Evolutionary conservation across 192 early-diverging fungal species (phyloP).

Genomic region (Backusella liffmaniae): DNA sequence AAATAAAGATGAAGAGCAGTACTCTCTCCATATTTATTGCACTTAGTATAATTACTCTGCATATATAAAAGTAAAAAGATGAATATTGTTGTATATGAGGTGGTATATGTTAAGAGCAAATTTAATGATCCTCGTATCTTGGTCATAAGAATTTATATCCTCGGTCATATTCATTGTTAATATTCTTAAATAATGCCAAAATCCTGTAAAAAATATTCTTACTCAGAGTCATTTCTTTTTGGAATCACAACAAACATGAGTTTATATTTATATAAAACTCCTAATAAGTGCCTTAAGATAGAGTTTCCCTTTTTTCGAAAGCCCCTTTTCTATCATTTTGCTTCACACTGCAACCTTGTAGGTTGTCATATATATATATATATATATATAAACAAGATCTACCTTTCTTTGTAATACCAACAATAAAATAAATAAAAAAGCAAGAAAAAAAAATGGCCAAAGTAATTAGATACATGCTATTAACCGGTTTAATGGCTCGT

Average conservation of each 20-base stretch:
- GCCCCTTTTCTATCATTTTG: not conserved
- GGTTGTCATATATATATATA: not conserved
- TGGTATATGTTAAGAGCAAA: not conserved
- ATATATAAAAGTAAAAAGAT: too few species aligned
- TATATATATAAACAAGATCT: not conserved
- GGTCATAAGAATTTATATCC: not conserved
- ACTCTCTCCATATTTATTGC: not conserved
- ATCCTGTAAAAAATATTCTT: not conserved
- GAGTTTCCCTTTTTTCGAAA: not conserved
- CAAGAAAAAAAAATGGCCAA: not conserved
- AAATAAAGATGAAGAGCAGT: not conserved
- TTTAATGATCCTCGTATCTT: not conserved
- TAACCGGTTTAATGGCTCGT: not conserved
- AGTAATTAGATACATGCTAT: not conserved
- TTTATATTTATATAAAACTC: not conserved
- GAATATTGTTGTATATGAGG: too few species aligned
- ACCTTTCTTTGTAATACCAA: not conserved
- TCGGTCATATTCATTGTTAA: not conserved
- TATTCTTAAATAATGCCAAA: not conserved
- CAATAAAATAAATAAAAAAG: not conserved
- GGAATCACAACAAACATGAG: constrained; percentile 3
- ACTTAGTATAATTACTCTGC: too few species aligned
- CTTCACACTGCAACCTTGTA: not conserved
- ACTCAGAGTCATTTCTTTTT: not conserved
- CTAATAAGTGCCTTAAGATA: not conserved